Percentiles rank a stretch among this genome's conserved stretches.
phyloP scores from a whole-genome alignment of 2,329 filamentous ascomycete species.

The Pezicula carpinea region DNA sequence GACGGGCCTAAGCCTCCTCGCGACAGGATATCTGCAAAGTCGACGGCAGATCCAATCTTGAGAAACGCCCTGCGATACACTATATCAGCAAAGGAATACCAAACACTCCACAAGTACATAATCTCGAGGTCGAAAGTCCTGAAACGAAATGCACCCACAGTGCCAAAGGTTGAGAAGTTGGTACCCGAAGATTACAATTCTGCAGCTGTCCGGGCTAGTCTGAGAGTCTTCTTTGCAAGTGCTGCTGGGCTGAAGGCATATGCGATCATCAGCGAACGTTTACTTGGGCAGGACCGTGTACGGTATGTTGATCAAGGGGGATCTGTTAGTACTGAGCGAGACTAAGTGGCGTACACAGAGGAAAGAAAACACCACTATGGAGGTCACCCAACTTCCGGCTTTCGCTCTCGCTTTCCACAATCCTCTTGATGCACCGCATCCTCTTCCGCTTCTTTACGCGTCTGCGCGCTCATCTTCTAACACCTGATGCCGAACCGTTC shows the following conservation, averaged over 20 bases:
- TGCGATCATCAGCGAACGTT: constrained; percentile 44
- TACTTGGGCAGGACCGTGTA: constrained; percentile 39
- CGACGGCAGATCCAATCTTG: constrained; percentile 61
- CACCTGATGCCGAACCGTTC: constrained; percentile 76
- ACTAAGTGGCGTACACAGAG: constrained; percentile 13
- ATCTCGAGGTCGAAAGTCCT: constrained; percentile 64
- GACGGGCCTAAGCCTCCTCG: constrained; percentile 13
- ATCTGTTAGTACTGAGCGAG: background rate
- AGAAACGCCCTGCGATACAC: constrained; percentile 86
- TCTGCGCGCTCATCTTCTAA: constrained; percentile 72
- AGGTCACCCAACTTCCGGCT: constrained; percentile 69
- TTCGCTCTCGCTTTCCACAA: constrained; percentile 76
- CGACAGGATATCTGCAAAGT: constrained; percentile 23
- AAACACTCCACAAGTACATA: constrained; percentile 76
- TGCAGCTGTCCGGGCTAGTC: constrained; percentile 63
- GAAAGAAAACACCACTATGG: constrained; percentile 49
- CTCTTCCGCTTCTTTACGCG: constrained; percentile 86
- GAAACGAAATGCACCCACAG: constrained; percentile 49
- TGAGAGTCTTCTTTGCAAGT: constrained; percentile 65
- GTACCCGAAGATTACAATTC: constrained; percentile 57
- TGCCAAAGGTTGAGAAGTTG: constrained; percentile 46
- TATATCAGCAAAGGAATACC: constrained; percentile 80
- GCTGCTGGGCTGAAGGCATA: constrained; percentile 60
- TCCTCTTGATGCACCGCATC: constrained; percentile 82
- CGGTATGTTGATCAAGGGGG: constrained; percentile 8